These are phyloP conservation scores for Pulveroboletus frians DNA, from an alignment of 768 basidiomycete species.

Conservation along the genomic window DNA sequence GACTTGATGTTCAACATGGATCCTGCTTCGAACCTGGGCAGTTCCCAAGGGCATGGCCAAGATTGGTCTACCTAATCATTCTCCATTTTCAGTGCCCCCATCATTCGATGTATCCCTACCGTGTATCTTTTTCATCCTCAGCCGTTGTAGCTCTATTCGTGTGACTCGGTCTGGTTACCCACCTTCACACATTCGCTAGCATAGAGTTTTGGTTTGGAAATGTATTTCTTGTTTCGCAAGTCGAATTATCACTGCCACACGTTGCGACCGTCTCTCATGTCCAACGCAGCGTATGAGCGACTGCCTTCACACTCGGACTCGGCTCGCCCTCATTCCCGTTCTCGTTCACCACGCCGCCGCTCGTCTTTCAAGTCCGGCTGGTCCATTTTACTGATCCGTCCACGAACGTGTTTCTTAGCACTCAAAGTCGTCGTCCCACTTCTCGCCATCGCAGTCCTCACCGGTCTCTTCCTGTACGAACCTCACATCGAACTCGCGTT, in stretches of 20 bases:
- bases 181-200: background rate
- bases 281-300: slow-evolving; percentile 41
- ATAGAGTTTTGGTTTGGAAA: background rate
- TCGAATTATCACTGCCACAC: too few species aligned
- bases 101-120: background rate
- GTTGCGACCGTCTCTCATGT: slow-evolving; percentile 23
- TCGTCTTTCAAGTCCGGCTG: slow-evolving; percentile 25
- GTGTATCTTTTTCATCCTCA: background rate
- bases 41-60: background rate
- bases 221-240: too few species aligned
- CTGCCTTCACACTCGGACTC: slow-evolving; percentile 45
- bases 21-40: background rate
- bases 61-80: background rate
- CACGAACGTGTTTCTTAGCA: slow-evolving; percentile 34
- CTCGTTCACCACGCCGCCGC: slow-evolving; percentile 24
- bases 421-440: slow-evolving; percentile 44
- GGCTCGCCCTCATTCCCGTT: slow-evolving; percentile 18
- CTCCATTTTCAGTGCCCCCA: background rate
- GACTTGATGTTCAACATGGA: background rate
- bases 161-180: background rate
- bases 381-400: slow-evolving; percentile 26
- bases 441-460: slow-evolving; percentile 35
- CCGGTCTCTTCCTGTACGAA: slow-evolving; percentile 63
- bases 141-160: slow-evolving; percentile 10
- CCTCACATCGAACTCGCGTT: slow-evolving; percentile 82